Evolutionary conservation across 2,329 filamentous ascomycete genomes (phyloP).

Genomic region (Ophiostoma novo-ulmi): DNA sequence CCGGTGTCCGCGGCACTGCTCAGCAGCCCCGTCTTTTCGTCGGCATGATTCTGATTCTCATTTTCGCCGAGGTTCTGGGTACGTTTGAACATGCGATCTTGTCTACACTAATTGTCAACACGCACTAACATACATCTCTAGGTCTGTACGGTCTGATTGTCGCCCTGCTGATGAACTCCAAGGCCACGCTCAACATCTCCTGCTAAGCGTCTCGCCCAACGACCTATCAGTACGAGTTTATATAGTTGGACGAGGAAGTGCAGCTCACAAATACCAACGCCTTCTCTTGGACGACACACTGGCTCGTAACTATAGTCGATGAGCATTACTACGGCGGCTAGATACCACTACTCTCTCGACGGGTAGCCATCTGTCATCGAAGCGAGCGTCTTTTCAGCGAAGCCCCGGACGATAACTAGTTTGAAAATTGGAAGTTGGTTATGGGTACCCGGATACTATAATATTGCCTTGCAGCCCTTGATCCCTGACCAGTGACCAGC

Average conservation of each 20-base stretch:
- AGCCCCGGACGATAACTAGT: background rate
- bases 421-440: constrained; percentile 5
- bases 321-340: background rate
- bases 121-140: constrained; percentile 37
- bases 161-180: constrained; percentile 98
- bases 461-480: constrained; percentile 16
- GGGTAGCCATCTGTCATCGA: background rate
- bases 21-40: constrained; percentile 85
- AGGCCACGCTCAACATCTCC: constrained; percentile 59
- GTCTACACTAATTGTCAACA: background rate
- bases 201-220: constrained; percentile 46
- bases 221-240: constrained; percentile 5
- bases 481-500: background rate
- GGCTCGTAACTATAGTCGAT: background rate
- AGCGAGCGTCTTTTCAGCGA: constrained; percentile 12
- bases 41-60: constrained; percentile 98
- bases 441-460: constrained; percentile 21
- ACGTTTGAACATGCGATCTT: constrained; percentile 36
- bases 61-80: constrained; percentile 99
- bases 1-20: constrained; percentile 80
- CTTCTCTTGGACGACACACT: background rate
- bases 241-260: background rate
- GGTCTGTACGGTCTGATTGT: constrained; percentile 99
- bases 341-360: background rate
- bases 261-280: background rate